These are phyloP conservation scores for Lanmaoa rubissima DNA, from an alignment of 768 basidiomycete genomes.

Conservation along the genomic window DNA sequence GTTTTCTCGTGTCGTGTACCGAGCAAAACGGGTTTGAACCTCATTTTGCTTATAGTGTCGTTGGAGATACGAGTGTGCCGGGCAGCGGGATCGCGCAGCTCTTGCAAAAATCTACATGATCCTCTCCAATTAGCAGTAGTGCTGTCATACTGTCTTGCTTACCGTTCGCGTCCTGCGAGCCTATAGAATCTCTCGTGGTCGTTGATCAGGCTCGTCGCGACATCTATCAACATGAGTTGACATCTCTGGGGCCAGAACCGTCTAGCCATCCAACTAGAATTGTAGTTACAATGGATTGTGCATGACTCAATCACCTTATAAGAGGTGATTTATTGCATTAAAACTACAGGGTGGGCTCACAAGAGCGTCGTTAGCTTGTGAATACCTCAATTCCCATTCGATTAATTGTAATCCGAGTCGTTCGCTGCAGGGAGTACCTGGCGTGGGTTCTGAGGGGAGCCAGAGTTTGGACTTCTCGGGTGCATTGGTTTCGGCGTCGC, in stretches of 20 bases:
- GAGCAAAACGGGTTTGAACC: slow-evolving; percentile 63
- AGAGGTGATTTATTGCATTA: too few relatives aligned
- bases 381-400: not conserved
- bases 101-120: slow-evolving; percentile 67
- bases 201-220: slow-evolving; percentile 61
- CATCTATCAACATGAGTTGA: too few relatives aligned
- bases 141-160: slow-evolving; percentile 8
- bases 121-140: not conserved
- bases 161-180: slow-evolving; percentile 54
- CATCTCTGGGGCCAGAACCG: too few relatives aligned
- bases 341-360: too few relatives aligned
- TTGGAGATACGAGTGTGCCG: slow-evolving; percentile 55
- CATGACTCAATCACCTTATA: too few relatives aligned
- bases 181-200: slow-evolving; percentile 68
- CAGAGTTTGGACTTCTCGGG: not conserved
- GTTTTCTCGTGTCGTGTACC: slow-evolving; percentile 40
- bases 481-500: not conserved
- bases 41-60: slow-evolving; percentile 54
- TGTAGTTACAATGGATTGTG: too few relatives aligned
- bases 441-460: not conserved
- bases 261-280: too few relatives aligned
- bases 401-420: not conserved
- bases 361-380: slow-evolving; percentile 1
- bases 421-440: not conserved
- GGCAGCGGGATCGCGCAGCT: slow-evolving; percentile 78